These are phyloP conservation scores for Nematocida displodere DNA, from an alignment of 371 early-diverging fungal species.

Conservation along the genomic window DNA sequence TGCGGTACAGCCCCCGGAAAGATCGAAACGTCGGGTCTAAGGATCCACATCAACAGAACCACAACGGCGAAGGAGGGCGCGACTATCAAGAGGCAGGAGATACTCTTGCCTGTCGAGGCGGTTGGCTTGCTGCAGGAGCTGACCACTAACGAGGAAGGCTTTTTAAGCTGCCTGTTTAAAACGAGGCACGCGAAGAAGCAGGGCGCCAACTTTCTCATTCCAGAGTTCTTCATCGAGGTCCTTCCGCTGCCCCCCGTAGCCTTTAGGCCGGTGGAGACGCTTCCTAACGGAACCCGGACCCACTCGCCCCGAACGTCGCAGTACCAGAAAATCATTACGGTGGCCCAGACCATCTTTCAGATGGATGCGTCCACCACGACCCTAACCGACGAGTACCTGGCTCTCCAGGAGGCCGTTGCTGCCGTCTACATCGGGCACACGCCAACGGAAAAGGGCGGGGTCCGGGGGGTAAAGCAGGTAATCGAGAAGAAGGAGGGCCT, in stretches of 20 bases:
- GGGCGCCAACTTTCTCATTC: constrained; percentile 8
- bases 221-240: constrained; percentile 43
- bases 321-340: constrained; percentile 8
- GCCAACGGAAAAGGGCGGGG: neutral
- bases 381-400: constrained; percentile 3
- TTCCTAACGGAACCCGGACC: neutral
- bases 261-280: neutral
- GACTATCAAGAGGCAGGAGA: neutral
- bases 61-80: neutral
- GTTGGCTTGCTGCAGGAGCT: constrained; percentile 27
- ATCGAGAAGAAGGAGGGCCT: constrained; percentile 99
- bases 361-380: neutral
- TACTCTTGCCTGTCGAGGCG: constrained; percentile 35
- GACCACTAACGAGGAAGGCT: neutral
- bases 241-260: constrained; percentile 2
- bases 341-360: neutral
- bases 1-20: constrained; percentile 35
- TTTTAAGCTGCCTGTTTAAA: constrained; percentile 1
- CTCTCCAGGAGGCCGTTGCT: constrained; percentile 19
- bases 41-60: constrained; percentile 1
- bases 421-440: neutral
- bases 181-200: neutral
- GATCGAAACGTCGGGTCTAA: neutral
- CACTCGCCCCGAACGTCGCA: neutral
- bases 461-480: constrained; percentile 73